Evolutionary conservation across 2,329 filamentous ascomycete species (phyloP).

Genomic region (Fusarium sp.): DNA sequence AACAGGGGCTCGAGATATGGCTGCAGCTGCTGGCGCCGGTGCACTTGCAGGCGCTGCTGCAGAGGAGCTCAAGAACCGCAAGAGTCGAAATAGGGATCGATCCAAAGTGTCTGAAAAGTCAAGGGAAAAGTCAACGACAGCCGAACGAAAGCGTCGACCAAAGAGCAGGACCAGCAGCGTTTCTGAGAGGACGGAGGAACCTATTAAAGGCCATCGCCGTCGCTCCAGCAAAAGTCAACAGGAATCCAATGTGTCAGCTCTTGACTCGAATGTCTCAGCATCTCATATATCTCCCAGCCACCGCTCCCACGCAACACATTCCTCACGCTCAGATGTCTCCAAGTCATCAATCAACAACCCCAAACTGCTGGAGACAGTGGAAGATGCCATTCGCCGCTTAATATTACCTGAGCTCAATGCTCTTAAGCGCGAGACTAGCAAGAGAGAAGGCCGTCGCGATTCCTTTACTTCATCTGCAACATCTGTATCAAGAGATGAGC

Average conservation of each 20-base stretch:
- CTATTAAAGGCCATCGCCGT: conserved; percentile 62
- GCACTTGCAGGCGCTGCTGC: conserved; percentile 57
- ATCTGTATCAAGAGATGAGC: conserved; percentile 68
- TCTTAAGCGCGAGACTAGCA: conserved; percentile 90
- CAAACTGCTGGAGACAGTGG: conserved; percentile 89
- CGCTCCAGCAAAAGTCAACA: conserved; percentile 67
- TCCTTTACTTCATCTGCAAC: conserved; percentile 73
- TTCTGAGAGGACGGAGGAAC: conserved; percentile 64
- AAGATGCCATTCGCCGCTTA: conserved; percentile 90
- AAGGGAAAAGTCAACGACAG: conserved; percentile 58
- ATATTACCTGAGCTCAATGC: conserved; percentile 94
- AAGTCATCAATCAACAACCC: conserved; percentile 92
- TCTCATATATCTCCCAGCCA: conserved; percentile 69
- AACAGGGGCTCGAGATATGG: conserved; percentile 55
- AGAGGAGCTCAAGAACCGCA: conserved; percentile 62
- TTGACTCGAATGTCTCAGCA: conserved; percentile 69
- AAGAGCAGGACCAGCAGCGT: conserved; percentile 67
- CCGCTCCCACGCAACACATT: conserved; percentile 69
- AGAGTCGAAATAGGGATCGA: conserved; percentile 62
- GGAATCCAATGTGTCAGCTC: conserved; percentile 67
- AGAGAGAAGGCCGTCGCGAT: conserved; percentile 77
- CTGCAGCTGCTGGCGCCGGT: conserved; percentile 54
- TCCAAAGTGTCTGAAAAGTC: conserved; percentile 58
- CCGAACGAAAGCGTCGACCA: conserved; percentile 62
- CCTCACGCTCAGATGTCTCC: conserved; percentile 65